Base-by-base conservation (phyloP, 208 protist genomes). In the Leishmania tropica region DNA sequence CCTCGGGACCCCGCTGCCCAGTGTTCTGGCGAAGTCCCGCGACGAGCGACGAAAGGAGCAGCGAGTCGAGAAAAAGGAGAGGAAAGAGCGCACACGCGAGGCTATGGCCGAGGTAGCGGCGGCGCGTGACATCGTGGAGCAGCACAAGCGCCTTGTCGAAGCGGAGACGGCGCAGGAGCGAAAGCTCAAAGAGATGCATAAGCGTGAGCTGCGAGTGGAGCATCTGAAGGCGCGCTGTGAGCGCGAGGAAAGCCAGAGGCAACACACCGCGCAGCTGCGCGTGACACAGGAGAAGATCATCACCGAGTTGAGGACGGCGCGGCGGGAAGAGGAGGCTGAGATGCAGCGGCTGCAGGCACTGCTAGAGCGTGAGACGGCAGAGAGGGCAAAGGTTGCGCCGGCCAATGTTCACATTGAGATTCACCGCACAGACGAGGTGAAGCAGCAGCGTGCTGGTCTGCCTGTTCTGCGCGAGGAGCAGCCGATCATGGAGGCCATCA, bases 401-500 rank as follows among this genome's bases (percentile, higher is more conserved):
- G 86, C 85, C 11, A 97, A 90, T 77, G 89, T 96, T 17, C 88
- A 93, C 83, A 86, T 98, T 54, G 60, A 77, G 24, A 87, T 97
- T 21, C 56, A 88, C 40, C 89, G 96, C 42, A 93, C 83, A 0
- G 82, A 65, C 6, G 89, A 90, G 51, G 92, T 98, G 40, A 80
- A 89, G 31, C 75, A 86, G 54, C 86, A 91, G 62, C 87, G 96
- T 24, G 90, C 84, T 40, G 89, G 91, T 21, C 87, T 98, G 40
- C 96, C 96, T 15, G 94, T 97, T 45, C 86, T 98, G 4, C 87
- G 93, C 28, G 93, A 97, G 80, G 94, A 98, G 86, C 96, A 98
- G 80, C 81, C 88, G 37, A 98, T 98, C 82, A 88, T 98, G 80
- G 94, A 98, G 83, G 93, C 94, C 28, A 97, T 98, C 67, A 94